Evolutionary conservation across 164 flowering plant genomes (phyloP), one percentile per base, ranked within the genome.

Genomic region (Umbilicus rupestris): DNA sequence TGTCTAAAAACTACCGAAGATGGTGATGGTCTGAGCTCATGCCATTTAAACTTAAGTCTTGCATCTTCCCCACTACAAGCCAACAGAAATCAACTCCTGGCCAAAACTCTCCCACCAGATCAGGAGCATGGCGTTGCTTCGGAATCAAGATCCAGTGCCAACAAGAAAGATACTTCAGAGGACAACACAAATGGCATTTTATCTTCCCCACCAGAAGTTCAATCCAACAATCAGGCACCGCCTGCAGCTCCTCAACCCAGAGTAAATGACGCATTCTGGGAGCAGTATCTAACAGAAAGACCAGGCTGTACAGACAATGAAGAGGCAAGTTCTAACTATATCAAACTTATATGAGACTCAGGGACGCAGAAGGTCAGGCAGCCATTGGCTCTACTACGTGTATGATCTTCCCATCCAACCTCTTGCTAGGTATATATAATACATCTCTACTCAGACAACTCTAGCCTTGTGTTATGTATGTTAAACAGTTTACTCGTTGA

Each of bases 231-330:
- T 67, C 81, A 77, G 42, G 65, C 39, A 63, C 82, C 9, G 37
- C 71, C 77, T 46, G 71, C 79, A 69, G 77, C 81, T 65, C 64
- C 76, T 52, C 86, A 73, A 64, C 81, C 71, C 55, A 77, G 82
- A 70, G 96, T 83, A 17, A 94, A 94, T 72, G 99, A 94, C 81
- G 83, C 78, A 7, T 92, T 92, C 74, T 92, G 98, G 98, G 98
- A 90, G 76, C 97, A 87, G 69, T 93, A 87, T 50, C 80, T 92
- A 16, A 88, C 98, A 12, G 98, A 93, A 78, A 87, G 89, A 70
- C 98, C 98, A 6, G 98, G 92, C 15, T 81, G 84, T 67, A 75
- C 90, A 2, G 96, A 93, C 31, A 85, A 79, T 73, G 97, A 93
- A 80, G 96, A 87, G 74, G 89, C 98, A 11, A 85, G 86, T 71